These are phyloP conservation scores for Fusarium nisikadoi DNA, from an alignment of 2,329 filamentous ascomycete genomes.

Conservation along the genomic window DNA sequence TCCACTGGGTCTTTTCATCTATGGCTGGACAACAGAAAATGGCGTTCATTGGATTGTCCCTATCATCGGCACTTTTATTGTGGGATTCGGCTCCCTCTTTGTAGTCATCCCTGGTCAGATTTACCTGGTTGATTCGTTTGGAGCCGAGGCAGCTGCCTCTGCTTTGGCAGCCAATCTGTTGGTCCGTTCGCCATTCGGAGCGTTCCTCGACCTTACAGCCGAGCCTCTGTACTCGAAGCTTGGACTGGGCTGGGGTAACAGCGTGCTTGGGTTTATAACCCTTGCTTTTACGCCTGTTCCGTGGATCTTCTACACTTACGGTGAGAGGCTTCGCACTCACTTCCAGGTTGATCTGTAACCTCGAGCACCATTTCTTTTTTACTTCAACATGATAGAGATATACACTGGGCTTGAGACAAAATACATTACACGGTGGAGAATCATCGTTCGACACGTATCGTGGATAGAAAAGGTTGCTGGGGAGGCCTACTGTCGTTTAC, in stretches of 20 bases:
- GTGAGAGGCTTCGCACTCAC: slow-evolving; percentile 18
- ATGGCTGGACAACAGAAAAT: slow-evolving; percentile 67
- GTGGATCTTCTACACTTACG: slow-evolving; percentile 27
- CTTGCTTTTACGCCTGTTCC: slow-evolving; percentile 33
- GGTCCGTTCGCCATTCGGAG: slow-evolving; percentile 48
- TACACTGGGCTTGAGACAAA: accelerated
- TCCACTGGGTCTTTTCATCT: slow-evolving; percentile 65
- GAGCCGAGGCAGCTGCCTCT: slow-evolving; percentile 36
- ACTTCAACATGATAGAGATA: too few relatives aligned
- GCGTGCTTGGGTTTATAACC: slow-evolving; percentile 22
- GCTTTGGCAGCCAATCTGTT: slow-evolving; percentile 40
- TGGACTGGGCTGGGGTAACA: slow-evolving; percentile 34
- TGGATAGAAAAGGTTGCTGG: background rate
- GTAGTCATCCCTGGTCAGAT: slow-evolving; percentile 47
- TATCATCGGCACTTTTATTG: slow-evolving; percentile 64
- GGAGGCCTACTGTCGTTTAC: background rate
- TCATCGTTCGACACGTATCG: too few relatives aligned
- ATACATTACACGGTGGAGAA: background rate
- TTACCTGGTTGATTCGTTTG: slow-evolving; percentile 44
- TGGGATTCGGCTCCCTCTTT: slow-evolving; percentile 57
- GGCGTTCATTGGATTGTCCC: slow-evolving; percentile 67
- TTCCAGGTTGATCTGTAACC: slow-evolving; percentile 22
- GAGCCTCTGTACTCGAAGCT: slow-evolving; percentile 15
- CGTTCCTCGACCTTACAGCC: slow-evolving; percentile 25
- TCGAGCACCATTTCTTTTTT: accelerated